Percentiles rank a stretch among this genome's conserved stretches.
These are phyloP conservation scores for Globisporangium iwayamae DNA, from an alignment of 352 stramenopile species.

Conservation along the genomic window DNA sequence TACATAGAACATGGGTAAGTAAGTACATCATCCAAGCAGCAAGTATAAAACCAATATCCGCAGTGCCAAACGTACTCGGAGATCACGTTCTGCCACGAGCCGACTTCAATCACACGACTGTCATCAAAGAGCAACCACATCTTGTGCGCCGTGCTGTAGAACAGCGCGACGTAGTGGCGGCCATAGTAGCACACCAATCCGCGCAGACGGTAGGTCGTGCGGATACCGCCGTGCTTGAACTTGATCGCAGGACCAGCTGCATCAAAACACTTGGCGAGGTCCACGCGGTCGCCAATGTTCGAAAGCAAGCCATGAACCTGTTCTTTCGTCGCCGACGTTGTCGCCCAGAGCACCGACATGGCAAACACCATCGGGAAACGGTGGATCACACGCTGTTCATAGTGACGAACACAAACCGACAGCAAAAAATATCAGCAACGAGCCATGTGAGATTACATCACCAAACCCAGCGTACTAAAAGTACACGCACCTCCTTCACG, in stretches of 20 bases:
- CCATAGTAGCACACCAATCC: slow-evolving; percentile 87
- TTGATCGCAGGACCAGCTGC: slow-evolving; percentile 60
- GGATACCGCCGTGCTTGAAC: slow-evolving; percentile 67
- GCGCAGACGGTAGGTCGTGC: slow-evolving; percentile 72
- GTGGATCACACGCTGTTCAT: slow-evolving; percentile 54
- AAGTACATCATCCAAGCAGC: neutral
- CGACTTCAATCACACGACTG: slow-evolving; percentile 72
- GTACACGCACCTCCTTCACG: slow-evolving; percentile 43
- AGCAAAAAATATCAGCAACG: neutral
- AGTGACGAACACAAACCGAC: neutral
- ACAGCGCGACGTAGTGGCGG: slow-evolving; percentile 77
- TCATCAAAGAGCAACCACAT: slow-evolving; percentile 88
- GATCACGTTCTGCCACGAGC: slow-evolving; percentile 73
- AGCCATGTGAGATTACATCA: no score
- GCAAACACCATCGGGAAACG: slow-evolving; percentile 86
- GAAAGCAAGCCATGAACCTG: slow-evolving; percentile 62
- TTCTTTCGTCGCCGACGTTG: slow-evolving; percentile 65
- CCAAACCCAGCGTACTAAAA: no score
- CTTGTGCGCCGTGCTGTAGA: slow-evolving; percentile 84
- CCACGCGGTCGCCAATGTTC: slow-evolving; percentile 64
- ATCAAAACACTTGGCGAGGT: slow-evolving; percentile 74
- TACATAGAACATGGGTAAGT: no score
- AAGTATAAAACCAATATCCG: neutral
- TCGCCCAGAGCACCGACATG: slow-evolving; percentile 80
- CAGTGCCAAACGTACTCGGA: slow-evolving; percentile 27